Percentiles rank a stretch among this genome's conserved stretches.
Conservation (phyloP, 768 basidiomycete genomes). For the Tricholoma saponaceum region DNA sequence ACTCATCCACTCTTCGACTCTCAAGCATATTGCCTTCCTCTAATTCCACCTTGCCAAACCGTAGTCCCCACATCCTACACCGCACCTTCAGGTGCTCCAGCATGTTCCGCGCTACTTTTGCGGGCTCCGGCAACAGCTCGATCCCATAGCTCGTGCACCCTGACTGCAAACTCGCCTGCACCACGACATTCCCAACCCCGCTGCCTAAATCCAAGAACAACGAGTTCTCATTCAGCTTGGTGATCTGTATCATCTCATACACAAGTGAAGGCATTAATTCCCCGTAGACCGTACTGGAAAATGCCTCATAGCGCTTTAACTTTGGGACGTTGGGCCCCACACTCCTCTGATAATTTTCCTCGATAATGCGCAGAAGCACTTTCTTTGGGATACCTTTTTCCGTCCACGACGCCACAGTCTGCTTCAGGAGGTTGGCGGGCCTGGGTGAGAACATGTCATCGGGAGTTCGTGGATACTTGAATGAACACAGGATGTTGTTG, state of each 20-base stretch:
- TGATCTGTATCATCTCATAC: slow-evolving; percentile 60
- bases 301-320: slow-evolving; percentile 76
- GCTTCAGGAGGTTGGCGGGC: slow-evolving; percentile 45
- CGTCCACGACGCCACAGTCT: slow-evolving; percentile 46
- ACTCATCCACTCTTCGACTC: slow-evolving; percentile 58
- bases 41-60: slow-evolving; percentile 69
- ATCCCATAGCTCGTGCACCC: slow-evolving; percentile 77
- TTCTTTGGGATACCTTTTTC: slow-evolving; percentile 54
- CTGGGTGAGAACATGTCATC: slow-evolving; percentile 43
- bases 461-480: slow-evolving; percentile 66
- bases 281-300: slow-evolving; percentile 85
- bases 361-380: slow-evolving; percentile 72
- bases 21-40: slow-evolving; percentile 86
- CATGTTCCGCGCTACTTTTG: slow-evolving; percentile 75
- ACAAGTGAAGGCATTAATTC: slow-evolving; percentile 84
- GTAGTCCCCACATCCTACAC: slow-evolving; percentile 89
- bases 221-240: slow-evolving; percentile 53
- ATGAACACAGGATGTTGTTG: slow-evolving; percentile 53
- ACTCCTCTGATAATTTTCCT: slow-evolving; percentile 90
- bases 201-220: slow-evolving; percentile 83
- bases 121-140: slow-evolving; percentile 74
- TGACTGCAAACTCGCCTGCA: slow-evolving; percentile 78
- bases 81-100: slow-evolving; percentile 69
- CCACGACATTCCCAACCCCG: slow-evolving; percentile 81
- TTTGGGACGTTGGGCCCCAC: slow-evolving; percentile 87